Conservation (phyloP, 2,329 filamentous ascomycete species). For the Fusarium palustre region DNA sequence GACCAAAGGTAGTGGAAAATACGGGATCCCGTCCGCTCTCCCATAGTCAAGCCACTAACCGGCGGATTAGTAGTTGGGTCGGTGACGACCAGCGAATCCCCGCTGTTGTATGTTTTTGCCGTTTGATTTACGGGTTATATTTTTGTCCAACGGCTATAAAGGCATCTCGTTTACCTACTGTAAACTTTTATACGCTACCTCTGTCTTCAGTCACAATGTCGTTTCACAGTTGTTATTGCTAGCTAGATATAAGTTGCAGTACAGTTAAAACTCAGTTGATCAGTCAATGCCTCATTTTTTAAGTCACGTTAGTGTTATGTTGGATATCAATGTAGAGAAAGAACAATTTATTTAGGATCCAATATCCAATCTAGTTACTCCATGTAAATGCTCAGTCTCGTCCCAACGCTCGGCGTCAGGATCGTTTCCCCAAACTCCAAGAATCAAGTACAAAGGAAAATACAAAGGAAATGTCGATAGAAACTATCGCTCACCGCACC, state of each 20-base stretch:
- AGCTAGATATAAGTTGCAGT: no score
- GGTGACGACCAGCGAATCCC: conserved; percentile 3
- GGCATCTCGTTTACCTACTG: no score
- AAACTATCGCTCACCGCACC: background rate
- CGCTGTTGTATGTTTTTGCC: conserved; percentile 4
- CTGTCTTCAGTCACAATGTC: no score
- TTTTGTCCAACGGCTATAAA: no score
- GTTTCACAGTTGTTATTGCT: background rate
- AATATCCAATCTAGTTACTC: background rate
- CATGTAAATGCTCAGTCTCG: background rate
- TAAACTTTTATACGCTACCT: no score
- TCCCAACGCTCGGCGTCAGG: no score
- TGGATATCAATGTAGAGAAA: background rate
- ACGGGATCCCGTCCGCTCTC: conserved; percentile 6
- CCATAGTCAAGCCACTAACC: conserved; percentile 4
- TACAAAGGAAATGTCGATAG: background rate
- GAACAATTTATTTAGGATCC: background rate
- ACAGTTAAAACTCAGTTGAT: no score
- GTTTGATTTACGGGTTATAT: rapidly evolving
- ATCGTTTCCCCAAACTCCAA: background rate
- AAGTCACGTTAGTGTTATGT: background rate
- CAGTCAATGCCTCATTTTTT: no score
- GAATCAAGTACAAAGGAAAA: background rate
- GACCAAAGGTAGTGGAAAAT: conserved; percentile 8
- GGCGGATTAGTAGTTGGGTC: conserved; percentile 6